Evolutionary conservation across 73 alveolate species (phyloP), one percentile per base, ranked within the genome.

Genomic region (Paramecium sexaurelia): DNA sequence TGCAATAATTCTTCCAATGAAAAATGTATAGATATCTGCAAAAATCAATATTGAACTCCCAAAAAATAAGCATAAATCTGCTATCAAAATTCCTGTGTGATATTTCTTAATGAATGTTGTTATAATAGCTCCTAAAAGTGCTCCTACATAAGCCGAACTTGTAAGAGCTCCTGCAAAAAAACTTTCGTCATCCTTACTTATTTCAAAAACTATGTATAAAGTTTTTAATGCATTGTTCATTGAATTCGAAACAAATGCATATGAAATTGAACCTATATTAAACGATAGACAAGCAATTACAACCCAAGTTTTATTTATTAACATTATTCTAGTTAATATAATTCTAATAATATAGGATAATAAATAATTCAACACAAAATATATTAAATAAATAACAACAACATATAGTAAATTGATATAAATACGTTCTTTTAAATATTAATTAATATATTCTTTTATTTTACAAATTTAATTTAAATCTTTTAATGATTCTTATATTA

Each of bases 131-230:
- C n/a, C n/a, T n/a, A n/a, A n/a, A n/a, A n/a, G n/a, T n/a, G n/a
- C n/a, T n/a, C n/a, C n/a, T n/a, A 78, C 33, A 78, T 78, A 78
- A n/a, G 55, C 11, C 6, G 90, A 78, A 27, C 90, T 78, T 1
- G 68, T 39, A 1, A 78, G 51, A 11, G 55, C 43, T 40, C 90
- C 90, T 3, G 43, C 40, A 45, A 39, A 39, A n/a, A 78, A 43
- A 24, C 73, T 45, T 47, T 69, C 8, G 5, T 57, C 19, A 51
- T 51, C 68, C 4, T 61, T 22, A 20, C n/a, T 9, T 5, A 69
- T 20, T 7, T 69, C 56, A 35, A 69, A 69, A 7, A 69, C 85
- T 3, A 69, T 27, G 7, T 17, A 32, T 15, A 69, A 8, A 2
- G 36, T 27, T 17, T 69, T 32, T 32, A 69, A 35, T 5, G 85